These are phyloP conservation scores for Noccaea caerulescens DNA, from an alignment of 345 rosid genomes.

Conservation along the genomic window DNA sequence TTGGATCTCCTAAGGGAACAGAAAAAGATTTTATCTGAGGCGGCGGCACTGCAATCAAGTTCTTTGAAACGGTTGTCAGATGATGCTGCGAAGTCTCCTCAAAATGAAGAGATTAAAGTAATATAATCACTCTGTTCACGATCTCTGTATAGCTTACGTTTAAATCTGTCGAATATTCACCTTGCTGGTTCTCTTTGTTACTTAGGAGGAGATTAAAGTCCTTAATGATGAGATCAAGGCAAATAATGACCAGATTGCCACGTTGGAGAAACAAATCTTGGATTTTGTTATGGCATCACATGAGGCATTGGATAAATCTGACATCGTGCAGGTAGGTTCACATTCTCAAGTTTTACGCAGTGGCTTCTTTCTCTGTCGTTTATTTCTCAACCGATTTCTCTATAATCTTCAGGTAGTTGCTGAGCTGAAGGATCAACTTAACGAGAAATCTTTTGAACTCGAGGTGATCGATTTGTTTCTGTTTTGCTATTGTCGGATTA, in stretches of 20 bases:
- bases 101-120: constrained; percentile 72
- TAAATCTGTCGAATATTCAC: constrained; percentile 30
- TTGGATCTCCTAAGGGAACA: constrained; percentile 91
- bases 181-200: constrained; percentile 36
- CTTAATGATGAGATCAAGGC: constrained; percentile 71
- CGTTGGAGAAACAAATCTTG: constrained; percentile 79
- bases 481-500: too few relatives aligned
- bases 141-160: constrained; percentile 26
- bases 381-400: constrained; percentile 39
- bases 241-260: constrained; percentile 76
- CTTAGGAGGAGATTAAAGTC: constrained; percentile 73
- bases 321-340: constrained; percentile 67
- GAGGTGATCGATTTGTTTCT: constrained; percentile 59
- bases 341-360: constrained; percentile 7
- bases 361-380: constrained; percentile 15
- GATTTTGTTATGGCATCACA: constrained; percentile 64
- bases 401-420: constrained; percentile 66
- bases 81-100: constrained; percentile 73
- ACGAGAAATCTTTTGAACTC: constrained; percentile 93
- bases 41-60: constrained; percentile 83
- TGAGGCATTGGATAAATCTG: constrained; percentile 61
- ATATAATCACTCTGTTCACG: constrained; percentile 18
- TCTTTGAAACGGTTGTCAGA: constrained; percentile 81
- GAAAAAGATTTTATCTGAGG: constrained; percentile 88
- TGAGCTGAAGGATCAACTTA: constrained; percentile 75